Percentiles rank a stretch among this genome's conserved stretches.
Conservation (phyloP, 257 asterid species). For the Primulina huaijiensis region DNA sequence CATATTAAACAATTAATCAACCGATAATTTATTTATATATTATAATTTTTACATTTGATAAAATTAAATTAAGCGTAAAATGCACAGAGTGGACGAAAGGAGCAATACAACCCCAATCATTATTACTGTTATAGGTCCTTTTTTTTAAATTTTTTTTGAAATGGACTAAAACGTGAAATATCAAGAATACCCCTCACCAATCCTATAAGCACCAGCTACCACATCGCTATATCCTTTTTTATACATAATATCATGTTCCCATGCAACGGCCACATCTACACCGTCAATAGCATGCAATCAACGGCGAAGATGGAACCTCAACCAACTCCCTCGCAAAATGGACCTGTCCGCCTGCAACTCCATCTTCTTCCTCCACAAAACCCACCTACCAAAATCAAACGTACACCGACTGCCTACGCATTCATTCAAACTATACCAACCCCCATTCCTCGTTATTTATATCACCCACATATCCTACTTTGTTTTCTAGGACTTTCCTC, state of each 20-base stretch:
- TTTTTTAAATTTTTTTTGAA: no score
- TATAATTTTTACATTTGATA: no score
- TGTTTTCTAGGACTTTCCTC: conserved; percentile 7
- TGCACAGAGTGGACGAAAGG: no score
- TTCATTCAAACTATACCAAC: background rate
- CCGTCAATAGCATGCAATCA: conserved; percentile 17
- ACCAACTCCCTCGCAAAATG: conserved; percentile 32
- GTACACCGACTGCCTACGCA: background rate
- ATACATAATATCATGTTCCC: conserved; percentile 4
- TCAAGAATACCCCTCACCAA: background rate
- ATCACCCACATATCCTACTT: conserved; percentile 24
- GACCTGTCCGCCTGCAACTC: conserved; percentile 12
- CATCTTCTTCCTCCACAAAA: conserved; percentile 6
- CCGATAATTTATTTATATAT: no score
- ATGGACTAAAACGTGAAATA: background rate
- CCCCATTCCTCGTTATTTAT: conserved; percentile 31
- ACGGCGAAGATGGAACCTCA: conserved; percentile 43
- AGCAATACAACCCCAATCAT: no score
- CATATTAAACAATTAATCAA: no score
- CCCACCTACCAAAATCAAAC: conserved; percentile 38
- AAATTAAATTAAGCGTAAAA: no score
- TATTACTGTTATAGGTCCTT: no score
- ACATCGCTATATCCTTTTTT: background rate
- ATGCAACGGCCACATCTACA: conserved; percentile 29
- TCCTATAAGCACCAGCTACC: conserved; percentile 37